A percentile compares a stretch with the other conserved stretches of the same genome.
Evolutionary conservation across 768 basidiomycete species (phyloP).

Genomic region (Daedalea quercina): DNA sequence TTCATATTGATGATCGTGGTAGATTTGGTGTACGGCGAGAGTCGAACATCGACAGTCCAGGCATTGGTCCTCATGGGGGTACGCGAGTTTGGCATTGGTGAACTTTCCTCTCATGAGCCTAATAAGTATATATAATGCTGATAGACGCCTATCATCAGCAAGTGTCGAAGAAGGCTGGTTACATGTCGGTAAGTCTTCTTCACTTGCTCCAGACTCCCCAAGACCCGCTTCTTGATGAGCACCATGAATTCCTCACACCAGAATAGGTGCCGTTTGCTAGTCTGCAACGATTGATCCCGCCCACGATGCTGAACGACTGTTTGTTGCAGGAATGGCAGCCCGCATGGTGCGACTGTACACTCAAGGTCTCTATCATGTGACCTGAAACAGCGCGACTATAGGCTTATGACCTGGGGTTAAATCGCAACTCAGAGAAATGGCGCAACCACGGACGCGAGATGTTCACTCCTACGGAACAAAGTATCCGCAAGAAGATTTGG

Average conservation of each 20-base stretch:
- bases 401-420: conserved; percentile 78
- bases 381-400: conserved; percentile 18
- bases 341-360: conserved; percentile 47
- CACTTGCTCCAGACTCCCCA: not conserved
- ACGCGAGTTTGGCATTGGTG: conserved; percentile 81
- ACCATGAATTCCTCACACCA: too few species aligned
- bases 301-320: not conserved
- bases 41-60: conserved; percentile 72
- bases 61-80: conserved; percentile 75
- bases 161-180: conserved; percentile 84
- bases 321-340: conserved; percentile 45
- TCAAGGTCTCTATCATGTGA: too few species aligned
- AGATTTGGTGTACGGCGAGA: conserved; percentile 48
- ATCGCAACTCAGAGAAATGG: conserved; percentile 75
- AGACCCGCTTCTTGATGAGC: too few species aligned
- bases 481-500: conserved; percentile 72
- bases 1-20: conserved; percentile 9
- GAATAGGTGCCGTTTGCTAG: not conserved
- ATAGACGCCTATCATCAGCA: too few species aligned
- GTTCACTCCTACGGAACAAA: conserved; percentile 56
- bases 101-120: conserved; percentile 7
- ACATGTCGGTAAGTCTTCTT: conserved; percentile 46
- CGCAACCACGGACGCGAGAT: conserved; percentile 49
- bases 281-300: not conserved
- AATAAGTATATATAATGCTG: conserved; percentile 30